Evolutionary conservation across 2,329 filamentous ascomycete genomes (phyloP), one percentile per base, ranked within the genome.

Genomic region (Botrytis deweyae): DNA sequence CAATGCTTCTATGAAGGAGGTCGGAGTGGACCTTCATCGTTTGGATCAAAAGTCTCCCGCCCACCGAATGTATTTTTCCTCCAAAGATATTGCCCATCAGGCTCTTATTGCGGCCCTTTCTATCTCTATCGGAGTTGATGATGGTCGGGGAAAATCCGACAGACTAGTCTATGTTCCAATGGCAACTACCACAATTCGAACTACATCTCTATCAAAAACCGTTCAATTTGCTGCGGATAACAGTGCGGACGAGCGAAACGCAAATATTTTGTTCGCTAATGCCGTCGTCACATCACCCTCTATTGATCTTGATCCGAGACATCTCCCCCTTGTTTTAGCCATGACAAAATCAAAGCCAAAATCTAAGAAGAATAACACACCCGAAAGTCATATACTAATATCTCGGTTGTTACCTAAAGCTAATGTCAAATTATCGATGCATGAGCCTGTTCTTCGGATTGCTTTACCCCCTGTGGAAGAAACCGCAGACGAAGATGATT

Each of bases 31-130:
- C 80, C 85, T 99, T 59, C 92, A 98, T 81, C 91, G 95, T 36
- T 88, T 99, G 72, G 95, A 99, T 81, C 92, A 93, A 61, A 95
- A 93, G 79, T 97, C 95, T 25, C 94, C 96, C 0, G 94, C 95
- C 0, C 96, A 99, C 85, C 91, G 96, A 76, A 99, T 98, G 96
- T 98, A 99, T 83, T 99, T 99, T 81, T 93, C 95, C 3, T 90
- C 92, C 36, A 92, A 94, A 75, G 96, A 98, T 81, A 91, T 98
- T 79, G 96, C 96, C 20, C 96, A 99, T 82, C 95, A 99, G 85
- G 96, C 95, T 18, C 87, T 99, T 52, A 88, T 96, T 36, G 96
- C 95, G 29, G 96, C 95, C 5, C 90, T 99, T 59, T 97, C 96
- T 0, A 93, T 99, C 73, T 95, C 95, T 0, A 87, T 98, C 73